Conservation (phyloP, 164 flowering plant species). For the grape (Vitis vinifera) region ASM3070453v1 NC_081820.1:19100001-19100500, state of each 20-base stretch:
- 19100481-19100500: constrained; percentile 54
- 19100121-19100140: constrained; percentile 10
- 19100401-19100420: constrained; percentile 38
- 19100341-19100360: constrained; percentile 63
- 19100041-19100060: background rate
- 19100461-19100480: constrained; percentile 58
- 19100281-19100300: constrained; percentile 66
- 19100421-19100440: constrained; percentile 42
- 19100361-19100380: constrained; percentile 49
- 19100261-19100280: constrained; percentile 46
- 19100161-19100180: constrained; percentile 50
- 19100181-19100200: constrained; percentile 54
- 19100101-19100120: background rate
- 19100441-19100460: constrained; percentile 47
- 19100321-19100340: constrained; percentile 69
- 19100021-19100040: background rate
- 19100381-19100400: constrained; percentile 43
- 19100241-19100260: constrained; percentile 66
- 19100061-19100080: background rate
- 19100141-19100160: constrained; percentile 46
- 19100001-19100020: background rate
- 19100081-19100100: background rate
- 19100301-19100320: constrained; percentile 44
- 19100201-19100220: constrained; percentile 87
- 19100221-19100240: constrained; percentile 70